phyloP scores from a whole-genome alignment of 1,284 basidiomycete species.

The Microbotryomycetes sp. region DNA sequence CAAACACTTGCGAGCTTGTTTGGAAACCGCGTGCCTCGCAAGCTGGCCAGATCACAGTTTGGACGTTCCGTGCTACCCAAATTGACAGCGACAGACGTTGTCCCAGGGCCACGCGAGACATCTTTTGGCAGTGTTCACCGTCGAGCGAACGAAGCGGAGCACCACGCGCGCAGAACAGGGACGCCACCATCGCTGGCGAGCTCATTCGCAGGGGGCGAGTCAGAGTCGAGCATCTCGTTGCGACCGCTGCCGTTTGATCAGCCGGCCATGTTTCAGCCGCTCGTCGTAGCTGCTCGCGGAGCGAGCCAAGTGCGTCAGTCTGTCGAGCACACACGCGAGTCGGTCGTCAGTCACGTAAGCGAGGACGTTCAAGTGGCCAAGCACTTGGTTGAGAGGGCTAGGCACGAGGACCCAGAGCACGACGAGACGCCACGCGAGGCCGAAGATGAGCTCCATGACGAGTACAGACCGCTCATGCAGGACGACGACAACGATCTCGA shows the following conservation, averaged over 20 bases:
- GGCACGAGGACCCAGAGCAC: constrained; percentile 9
- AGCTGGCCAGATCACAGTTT: neutral
- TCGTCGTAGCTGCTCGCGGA: neutral
- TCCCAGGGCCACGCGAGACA: neutral
- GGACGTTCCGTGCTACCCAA: neutral
- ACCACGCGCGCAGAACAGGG: too few species aligned
- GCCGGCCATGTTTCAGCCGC: constrained; percentile 6
- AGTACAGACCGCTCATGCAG: constrained; percentile 26
- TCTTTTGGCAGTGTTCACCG: too few species aligned
- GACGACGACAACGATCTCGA: neutral
- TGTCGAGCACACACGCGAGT: neutral
- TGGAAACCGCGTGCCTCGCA: too few species aligned
- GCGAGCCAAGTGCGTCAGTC: neutral
- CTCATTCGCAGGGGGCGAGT: neutral
- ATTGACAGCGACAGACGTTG: neutral
- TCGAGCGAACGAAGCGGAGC: too few species aligned
- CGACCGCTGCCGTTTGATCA: neutral
- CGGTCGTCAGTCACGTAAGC: neutral
- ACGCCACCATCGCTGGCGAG: too few species aligned
- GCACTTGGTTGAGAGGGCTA: constrained; percentile 4
- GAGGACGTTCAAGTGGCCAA: constrained; percentile 6
- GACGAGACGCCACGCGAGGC: constrained; percentile 11
- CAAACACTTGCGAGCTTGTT: too few species aligned
- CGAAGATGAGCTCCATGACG: constrained; percentile 15
- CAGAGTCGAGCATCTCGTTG: neutral